Evolutionary conservation across 2,329 filamentous ascomycete genomes (phyloP).

Genomic region (Aureobasidium sp.): DNA sequence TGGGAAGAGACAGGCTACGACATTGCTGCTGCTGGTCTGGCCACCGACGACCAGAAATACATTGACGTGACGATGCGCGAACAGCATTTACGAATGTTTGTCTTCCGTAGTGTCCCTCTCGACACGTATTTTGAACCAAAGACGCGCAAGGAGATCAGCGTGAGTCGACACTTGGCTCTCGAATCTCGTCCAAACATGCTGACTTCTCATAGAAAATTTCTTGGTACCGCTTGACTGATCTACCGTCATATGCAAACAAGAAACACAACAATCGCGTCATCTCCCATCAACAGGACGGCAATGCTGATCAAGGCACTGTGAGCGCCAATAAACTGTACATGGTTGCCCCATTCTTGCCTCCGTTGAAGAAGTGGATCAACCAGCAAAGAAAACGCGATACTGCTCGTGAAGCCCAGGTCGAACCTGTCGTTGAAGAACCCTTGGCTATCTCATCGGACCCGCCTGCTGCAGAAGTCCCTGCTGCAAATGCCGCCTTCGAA

Average conservation of each 20-base stretch:
- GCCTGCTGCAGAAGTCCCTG: neutral
- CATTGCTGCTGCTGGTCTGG: constrained; percentile 63
- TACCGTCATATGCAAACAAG: constrained; percentile 71
- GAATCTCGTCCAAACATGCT: neutral
- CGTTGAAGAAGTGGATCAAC: constrained; percentile 83
- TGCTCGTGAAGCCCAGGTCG: constrained; percentile 8
- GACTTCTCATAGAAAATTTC: constrained; percentile 55
- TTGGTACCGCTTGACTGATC: constrained; percentile 85
- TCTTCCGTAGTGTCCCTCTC: constrained; percentile 81
- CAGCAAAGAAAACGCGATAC: constrained; percentile 67
- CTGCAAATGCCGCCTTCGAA: constrained; percentile 26
- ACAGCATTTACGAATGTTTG: constrained; percentile 86
- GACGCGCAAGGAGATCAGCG: constrained; percentile 91
- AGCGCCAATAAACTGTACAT: constrained; percentile 93
- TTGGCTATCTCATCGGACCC: constrained; percentile 14
- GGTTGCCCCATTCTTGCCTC: constrained; percentile 86
- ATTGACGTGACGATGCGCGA: constrained; percentile 87
- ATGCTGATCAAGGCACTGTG: constrained; percentile 38
- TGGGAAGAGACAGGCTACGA: constrained; percentile 96
- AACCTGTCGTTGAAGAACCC: constrained; percentile 5
- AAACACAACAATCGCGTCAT: constrained; percentile 43
- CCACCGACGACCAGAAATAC: constrained; percentile 58
- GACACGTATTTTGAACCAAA: constrained; percentile 81
- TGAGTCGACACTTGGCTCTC: constrained; percentile 13
- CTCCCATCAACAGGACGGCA: constrained; percentile 41